These are phyloP conservation scores for Aspergillus felis DNA, from an alignment of 2,329 filamentous ascomycete species.

Conservation along the genomic window DNA sequence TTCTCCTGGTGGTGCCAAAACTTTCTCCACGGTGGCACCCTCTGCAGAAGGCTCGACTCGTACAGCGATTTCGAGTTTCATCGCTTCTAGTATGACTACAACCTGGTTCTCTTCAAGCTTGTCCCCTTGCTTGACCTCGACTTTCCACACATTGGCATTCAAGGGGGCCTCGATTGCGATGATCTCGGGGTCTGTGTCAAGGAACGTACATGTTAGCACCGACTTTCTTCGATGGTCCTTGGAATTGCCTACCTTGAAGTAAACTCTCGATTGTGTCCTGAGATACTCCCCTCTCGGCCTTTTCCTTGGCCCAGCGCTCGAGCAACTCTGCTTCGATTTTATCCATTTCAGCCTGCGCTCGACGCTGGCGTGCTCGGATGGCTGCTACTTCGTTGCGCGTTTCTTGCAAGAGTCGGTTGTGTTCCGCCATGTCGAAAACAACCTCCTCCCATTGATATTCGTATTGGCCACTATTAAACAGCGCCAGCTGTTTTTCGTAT, in stretches of 20 bases:
- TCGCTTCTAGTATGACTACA: slow-evolving; percentile 51
- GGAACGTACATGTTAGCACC: not conserved
- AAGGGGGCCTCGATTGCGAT: slow-evolving; percentile 41
- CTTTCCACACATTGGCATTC: slow-evolving; percentile 54
- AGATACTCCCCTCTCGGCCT: slow-evolving; percentile 48
- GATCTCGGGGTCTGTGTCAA: slow-evolving; percentile 31
- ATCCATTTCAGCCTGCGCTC: slow-evolving; percentile 46
- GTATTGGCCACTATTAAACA: slow-evolving; percentile 51
- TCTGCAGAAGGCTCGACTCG: slow-evolving; percentile 26
- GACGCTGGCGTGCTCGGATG: slow-evolving; percentile 45
- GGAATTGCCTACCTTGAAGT: slow-evolving; percentile 38
- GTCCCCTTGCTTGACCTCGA: slow-evolving; percentile 43
- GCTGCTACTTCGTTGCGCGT: slow-evolving; percentile 47
- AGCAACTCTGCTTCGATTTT: slow-evolving; percentile 34
- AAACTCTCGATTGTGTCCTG: slow-evolving; percentile 48
- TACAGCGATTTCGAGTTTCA: slow-evolving; percentile 56
- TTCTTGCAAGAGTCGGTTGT: slow-evolving; percentile 47
- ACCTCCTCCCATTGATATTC: slow-evolving; percentile 49
- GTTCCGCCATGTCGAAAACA: slow-evolving; percentile 54
- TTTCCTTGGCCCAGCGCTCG: slow-evolving; percentile 38
- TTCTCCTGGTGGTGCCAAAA: slow-evolving; percentile 39
- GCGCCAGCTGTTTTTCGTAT: slow-evolving; percentile 46
- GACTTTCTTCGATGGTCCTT: not conserved
- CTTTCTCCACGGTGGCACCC: slow-evolving; percentile 34
- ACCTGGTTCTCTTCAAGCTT: slow-evolving; percentile 41